phyloP scores from a whole-genome alignment of 768 basidiomycete genomes.

The Hebeloma cylindrosporum region DNA sequence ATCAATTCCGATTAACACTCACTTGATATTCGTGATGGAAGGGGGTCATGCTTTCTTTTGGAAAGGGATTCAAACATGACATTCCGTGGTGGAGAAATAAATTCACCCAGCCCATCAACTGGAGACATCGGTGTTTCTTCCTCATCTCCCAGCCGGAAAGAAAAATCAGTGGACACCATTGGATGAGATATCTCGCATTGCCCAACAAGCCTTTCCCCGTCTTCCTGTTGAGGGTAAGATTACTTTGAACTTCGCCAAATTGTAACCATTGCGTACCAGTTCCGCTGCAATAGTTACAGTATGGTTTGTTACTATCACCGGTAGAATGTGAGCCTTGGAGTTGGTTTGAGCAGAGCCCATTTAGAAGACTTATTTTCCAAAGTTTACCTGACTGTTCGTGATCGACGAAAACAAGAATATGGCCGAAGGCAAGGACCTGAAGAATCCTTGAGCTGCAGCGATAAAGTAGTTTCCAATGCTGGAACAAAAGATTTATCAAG shows the following conservation, averaged over 20 bases:
- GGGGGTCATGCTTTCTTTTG: constrained; percentile 54
- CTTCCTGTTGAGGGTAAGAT: constrained; percentile 45
- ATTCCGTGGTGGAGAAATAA: constrained; percentile 51
- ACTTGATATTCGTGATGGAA: constrained; percentile 66
- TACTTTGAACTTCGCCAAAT: neutral
- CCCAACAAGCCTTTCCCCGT: constrained; percentile 78
- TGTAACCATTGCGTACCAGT: constrained; percentile 47
- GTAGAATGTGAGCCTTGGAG: constrained; percentile 72
- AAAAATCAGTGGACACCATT: constrained; percentile 35
- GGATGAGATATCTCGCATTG: constrained; percentile 96
- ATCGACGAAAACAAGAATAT: constrained; percentile 94
- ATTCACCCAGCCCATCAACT: constrained; percentile 54
- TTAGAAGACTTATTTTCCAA: neutral
- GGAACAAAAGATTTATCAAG: neutral
- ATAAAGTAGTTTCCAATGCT: constrained; percentile 92
- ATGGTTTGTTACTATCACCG: constrained; percentile 91
- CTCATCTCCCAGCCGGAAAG: constrained; percentile 29
- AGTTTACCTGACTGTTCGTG: constrained; percentile 72
- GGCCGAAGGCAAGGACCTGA: constrained; percentile 89
- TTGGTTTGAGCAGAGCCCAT: neutral
- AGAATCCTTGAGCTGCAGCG: constrained; percentile 85
- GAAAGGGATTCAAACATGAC: constrained; percentile 59
- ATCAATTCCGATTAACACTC: constrained; percentile 24
- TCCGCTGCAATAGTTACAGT: constrained; percentile 95
- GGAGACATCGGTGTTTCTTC: constrained; percentile 43